These are phyloP conservation scores for Sclerotinia nivalis DNA, from an alignment of 2,329 filamentous ascomycete genomes.

Conservation along the genomic window DNA sequence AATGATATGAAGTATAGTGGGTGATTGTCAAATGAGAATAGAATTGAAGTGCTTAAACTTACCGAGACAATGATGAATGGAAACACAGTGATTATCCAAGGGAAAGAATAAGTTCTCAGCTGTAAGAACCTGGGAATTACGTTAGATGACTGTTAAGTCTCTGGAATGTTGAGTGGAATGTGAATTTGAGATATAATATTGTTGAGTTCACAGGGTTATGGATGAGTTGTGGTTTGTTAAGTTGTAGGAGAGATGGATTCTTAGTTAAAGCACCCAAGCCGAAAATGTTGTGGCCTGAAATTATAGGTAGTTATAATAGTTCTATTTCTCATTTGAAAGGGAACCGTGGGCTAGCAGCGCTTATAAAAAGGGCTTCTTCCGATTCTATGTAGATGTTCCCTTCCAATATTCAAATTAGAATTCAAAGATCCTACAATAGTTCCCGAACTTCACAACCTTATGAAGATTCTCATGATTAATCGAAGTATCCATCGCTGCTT, in stretches of 20 bases:
- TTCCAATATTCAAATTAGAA: no score
- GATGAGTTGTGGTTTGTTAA: not conserved
- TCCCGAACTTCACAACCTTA: no score
- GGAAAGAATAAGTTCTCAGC: not conserved
- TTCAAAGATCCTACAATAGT: no score
- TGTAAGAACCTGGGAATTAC: not conserved
- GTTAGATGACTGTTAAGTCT: no score
- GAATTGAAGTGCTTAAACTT: slow-evolving; percentile 7
- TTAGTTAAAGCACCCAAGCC: not conserved
- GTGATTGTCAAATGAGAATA: not conserved
- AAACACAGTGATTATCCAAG: not conserved
- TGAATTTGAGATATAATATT: not conserved
- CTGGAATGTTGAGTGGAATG: not conserved
- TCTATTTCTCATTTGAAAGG: no score
- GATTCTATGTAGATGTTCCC: no score
- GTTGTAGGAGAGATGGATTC: not conserved
- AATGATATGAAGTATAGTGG: not conserved
- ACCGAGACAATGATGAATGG: slow-evolving; percentile 9
- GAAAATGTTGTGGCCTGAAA: not conserved
- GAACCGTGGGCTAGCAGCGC: no score
- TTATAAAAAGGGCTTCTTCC: no score
- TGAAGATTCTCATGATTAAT: no score
- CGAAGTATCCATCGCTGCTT: no score
- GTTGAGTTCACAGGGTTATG: not conserved
- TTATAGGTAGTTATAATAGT: not conserved